phyloP scores from a whole-genome alignment of 1,139 yeast species.

The Suhomyces coccinellae region DNA sequence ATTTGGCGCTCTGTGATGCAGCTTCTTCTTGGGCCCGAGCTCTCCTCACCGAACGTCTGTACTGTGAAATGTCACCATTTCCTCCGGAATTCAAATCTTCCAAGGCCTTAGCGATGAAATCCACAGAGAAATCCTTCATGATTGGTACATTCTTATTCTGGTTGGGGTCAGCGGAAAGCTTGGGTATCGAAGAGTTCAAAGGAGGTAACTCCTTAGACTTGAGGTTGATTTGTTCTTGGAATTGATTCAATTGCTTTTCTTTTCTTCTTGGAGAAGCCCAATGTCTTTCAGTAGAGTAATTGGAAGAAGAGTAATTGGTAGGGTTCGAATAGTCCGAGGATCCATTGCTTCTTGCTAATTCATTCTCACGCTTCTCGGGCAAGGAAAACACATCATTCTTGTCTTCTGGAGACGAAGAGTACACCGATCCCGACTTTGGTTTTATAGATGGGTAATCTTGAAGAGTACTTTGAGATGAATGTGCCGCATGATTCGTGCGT shows the following conservation, averaged over 20 bases:
- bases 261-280: constrained; percentile 57
- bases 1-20: constrained; percentile 11
- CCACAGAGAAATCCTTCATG: constrained; percentile 48
- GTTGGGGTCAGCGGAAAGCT: constrained; percentile 11
- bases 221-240: constrained; percentile 44
- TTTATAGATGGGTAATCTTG: constrained; percentile 9
- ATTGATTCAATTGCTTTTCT: constrained; percentile 35
- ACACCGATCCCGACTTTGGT: constrained; percentile 12
- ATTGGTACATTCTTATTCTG: constrained; percentile 31
- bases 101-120: constrained; percentile 56
- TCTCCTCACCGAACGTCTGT: constrained; percentile 39
- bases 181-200: constrained; percentile 7
- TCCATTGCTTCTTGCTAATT: constrained; percentile 19
- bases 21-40: constrained; percentile 20
- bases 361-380: constrained; percentile 11
- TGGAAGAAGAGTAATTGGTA: constrained; percentile 48
- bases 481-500: constrained; percentile 3
- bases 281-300: constrained; percentile 36
- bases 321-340: constrained; percentile 18
- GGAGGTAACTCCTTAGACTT: constrained; percentile 35
- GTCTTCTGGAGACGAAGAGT: constrained; percentile 27
- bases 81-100: constrained; percentile 70
- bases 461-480: not conserved
- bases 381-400: constrained; percentile 34
- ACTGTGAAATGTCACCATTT: constrained; percentile 53